Evolutionary conservation across 768 basidiomycete species (phyloP), one percentile per base, ranked within the genome.

Genomic region (Russula griseocarnosa): DNA sequence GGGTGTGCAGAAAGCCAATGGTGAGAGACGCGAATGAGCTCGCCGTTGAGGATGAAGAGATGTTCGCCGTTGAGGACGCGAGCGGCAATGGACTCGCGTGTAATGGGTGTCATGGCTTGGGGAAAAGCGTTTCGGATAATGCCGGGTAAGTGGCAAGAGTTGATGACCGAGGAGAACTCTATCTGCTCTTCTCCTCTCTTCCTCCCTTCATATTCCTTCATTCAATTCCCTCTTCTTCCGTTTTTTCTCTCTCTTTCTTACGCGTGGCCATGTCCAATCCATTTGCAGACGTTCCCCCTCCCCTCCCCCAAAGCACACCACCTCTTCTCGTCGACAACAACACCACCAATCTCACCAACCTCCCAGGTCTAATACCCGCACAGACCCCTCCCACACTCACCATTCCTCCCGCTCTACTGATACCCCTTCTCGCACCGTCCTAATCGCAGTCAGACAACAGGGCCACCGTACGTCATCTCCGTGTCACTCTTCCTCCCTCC

Each of bases 1-100:
- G 97, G 97, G 72, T 98, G 96, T 5, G 83, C 79, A 5, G 82
- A 76, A n/a, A 94, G 84, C 94, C 94, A 98, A 16, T 78, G 73
- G 13, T 78, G 74, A 7, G 92, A 84, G 16, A 93, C 83, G 53
- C 81, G 81, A 56, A 88, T 81, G 69, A 88, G 82, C 61, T 80
- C 76, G 70, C 79, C 79, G 71, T 81, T 76, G 78, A 88, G 88
- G 65, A 96, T 79, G 78, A 96, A 79, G 71, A 95, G 84, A 60
- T 76, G 74, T 61, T 92, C 86, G 53, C 94, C 94, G 2, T 78
- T 77, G 72, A 92, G 81, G 70, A 96, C 90, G 70, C 84, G 84
- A 6, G 76, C 73, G 11, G 87, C 87, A 69, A 95, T 79, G 52
- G 83, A 78, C 32, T 83, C 80, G 61, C 85, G 79, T 1, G 60